Conservation (phyloP, 805 yeast species). For the Candida ortonii region DNA sequence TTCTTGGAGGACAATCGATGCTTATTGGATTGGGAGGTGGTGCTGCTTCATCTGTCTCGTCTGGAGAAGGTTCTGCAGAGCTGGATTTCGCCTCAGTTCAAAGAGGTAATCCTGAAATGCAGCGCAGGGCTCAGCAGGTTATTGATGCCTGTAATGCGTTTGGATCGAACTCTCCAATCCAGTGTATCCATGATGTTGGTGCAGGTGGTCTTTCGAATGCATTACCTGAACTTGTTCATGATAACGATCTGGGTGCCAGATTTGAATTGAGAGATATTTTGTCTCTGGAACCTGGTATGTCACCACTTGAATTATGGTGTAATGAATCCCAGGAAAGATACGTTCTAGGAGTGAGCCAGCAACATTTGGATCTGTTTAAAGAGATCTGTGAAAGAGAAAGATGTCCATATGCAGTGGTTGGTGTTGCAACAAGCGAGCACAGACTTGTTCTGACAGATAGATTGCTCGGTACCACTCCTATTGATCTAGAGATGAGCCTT, state of each 20-base stretch:
- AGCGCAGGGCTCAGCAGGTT: conserved; percentile 98
- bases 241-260: conserved; percentile 89
- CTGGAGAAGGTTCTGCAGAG: conserved; percentile 94
- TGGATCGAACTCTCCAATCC: conserved; percentile 74
- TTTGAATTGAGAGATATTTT: conserved; percentile 90
- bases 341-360: conserved; percentile 86
- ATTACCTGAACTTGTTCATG: conserved; percentile 95
- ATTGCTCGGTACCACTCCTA: conserved; percentile 76
- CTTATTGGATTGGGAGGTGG: conserved; percentile 99
- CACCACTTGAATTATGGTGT: conserved; percentile 99
- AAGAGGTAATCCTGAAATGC: conserved; percentile 99
- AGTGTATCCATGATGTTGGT: conserved; percentile 97
- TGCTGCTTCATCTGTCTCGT: conserved; percentile 96
- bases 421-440: conserved; percentile 85
- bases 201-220: conserved; percentile 99
- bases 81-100: conserved; percentile 98
- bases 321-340: conserved; percentile 98
- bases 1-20: conserved; percentile 97
- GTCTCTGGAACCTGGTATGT: conserved; percentile 94
- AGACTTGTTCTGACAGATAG: conserved; percentile 79
- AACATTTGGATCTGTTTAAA: conserved; percentile 67
- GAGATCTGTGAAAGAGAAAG: conserved; percentile 90
- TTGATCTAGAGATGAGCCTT: conserved; percentile 92
- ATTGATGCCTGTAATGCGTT: conserved; percentile 89
- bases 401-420: conserved; percentile 94